Conservation (phyloP, 225 moss, liverwort and hornwort genomes). For the Marchantia polymorpha region DNA sequence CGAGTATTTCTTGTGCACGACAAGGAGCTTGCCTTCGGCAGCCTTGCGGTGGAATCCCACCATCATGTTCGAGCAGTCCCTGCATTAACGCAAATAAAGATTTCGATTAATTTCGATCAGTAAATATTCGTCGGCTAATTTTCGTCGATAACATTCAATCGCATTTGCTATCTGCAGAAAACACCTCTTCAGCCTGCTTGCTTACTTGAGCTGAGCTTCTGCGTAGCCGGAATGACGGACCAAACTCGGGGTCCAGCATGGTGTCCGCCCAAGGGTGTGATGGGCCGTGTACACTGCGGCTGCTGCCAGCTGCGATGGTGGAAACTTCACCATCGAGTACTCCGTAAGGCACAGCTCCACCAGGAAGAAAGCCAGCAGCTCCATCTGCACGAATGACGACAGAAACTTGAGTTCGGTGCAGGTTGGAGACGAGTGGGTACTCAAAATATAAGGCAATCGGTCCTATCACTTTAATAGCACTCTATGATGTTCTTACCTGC, state of each 20-base stretch:
- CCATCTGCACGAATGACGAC: conserved; percentile 32
- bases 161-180: too few species aligned
- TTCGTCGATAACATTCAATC: too few species aligned
- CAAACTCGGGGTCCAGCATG: conserved; percentile 72
- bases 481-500: conserved; percentile 29
- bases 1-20: conserved; percentile 94
- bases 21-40: conserved; percentile 58
- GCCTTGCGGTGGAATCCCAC: conserved; percentile 60
- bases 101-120: background rate
- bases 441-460: background rate
- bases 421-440: background rate
- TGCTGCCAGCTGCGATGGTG: conserved; percentile 77
- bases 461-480: background rate
- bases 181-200: background rate
- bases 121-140: too few species aligned
- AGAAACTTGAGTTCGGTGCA: background rate
- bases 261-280: conserved; percentile 45
- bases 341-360: conserved; percentile 89
- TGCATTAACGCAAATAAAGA: background rate
- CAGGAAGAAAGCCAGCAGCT: conserved; percentile 67
- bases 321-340: conserved; percentile 70
- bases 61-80: conserved; percentile 74
- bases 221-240: conserved; percentile 73
- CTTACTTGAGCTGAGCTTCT: conserved; percentile 58
- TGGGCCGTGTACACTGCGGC: conserved; percentile 74